phyloP scores from a whole-genome alignment of 208 protist genomes.

The Wallacemonas collosoma region DNA sequence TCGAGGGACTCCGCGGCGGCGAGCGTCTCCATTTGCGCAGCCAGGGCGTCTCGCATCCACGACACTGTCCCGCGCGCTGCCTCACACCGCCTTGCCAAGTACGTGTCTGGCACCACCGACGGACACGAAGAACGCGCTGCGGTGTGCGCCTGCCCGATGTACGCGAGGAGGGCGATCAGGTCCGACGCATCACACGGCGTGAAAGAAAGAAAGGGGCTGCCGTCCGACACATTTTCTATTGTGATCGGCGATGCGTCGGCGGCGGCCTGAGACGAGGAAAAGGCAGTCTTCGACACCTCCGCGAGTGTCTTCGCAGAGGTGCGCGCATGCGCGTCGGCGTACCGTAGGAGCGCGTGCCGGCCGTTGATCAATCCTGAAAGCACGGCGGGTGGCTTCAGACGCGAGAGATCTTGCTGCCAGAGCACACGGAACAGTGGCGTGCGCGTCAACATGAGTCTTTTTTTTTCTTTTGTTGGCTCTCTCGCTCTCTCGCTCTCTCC shows the following conservation, averaged over 20 bases:
- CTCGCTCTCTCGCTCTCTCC: no score
- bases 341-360: constrained; percentile 13
- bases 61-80: no score
- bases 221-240: constrained; percentile 9
- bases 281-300: no score
- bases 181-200: constrained; percentile 17
- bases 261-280: no score
- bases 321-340: not conserved
- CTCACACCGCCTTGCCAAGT: no score
- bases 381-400: constrained; percentile 15
- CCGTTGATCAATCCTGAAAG: constrained; percentile 16
- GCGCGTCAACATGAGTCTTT: not conserved
- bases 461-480: no score
- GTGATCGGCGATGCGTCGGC: not conserved
- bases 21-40: constrained; percentile 22
- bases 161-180: constrained; percentile 4
- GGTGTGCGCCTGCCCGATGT: no score
- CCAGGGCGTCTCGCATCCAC: constrained; percentile 16
- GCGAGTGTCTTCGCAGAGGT: not conserved
- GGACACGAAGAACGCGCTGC: no score
- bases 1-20: constrained; percentile 40
- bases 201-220: constrained; percentile 25
- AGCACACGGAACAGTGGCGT: constrained; percentile 10
- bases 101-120: no score
- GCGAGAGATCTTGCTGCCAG: constrained; percentile 20